phyloP scores from a whole-genome alignment of 495 filamentous ascomycete genomes.

The Xylaria acuta region DNA sequence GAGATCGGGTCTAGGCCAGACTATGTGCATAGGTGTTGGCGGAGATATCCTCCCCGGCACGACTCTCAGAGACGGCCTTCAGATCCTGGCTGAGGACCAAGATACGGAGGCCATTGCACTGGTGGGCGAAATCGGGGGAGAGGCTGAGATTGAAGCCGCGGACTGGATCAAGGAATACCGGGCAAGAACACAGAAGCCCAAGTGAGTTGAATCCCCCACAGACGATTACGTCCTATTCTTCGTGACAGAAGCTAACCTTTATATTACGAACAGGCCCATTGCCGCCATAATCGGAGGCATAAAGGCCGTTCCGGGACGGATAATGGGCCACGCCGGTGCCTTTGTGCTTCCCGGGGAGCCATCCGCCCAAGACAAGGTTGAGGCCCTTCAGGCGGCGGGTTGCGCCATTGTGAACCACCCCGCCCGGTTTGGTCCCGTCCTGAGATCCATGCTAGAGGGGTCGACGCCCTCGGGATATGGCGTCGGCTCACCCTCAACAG shows the following conservation, averaged over 20 bases:
- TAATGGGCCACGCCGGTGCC: slow-evolving; percentile 92
- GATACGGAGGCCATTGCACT: slow-evolving; percentile 83
- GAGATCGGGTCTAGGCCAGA: slow-evolving; percentile 82
- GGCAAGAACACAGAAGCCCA: slow-evolving; percentile 63
- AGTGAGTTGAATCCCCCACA: slow-evolving; percentile 56
- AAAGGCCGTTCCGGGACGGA: slow-evolving; percentile 66
- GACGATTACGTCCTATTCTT: too few relatives aligned
- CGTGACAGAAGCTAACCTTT: background rate
- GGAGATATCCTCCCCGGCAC: slow-evolving; percentile 87
- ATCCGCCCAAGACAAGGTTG: slow-evolving; percentile 68
- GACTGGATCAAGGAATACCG: slow-evolving; percentile 78
- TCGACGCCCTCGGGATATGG: slow-evolving; percentile 23
- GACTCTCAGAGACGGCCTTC: slow-evolving; percentile 77
- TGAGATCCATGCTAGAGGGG: slow-evolving; percentile 58
- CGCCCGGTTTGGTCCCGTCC: slow-evolving; percentile 75
- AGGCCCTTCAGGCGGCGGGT: slow-evolving; percentile 70
- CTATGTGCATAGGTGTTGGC: slow-evolving; percentile 85
- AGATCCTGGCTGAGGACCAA: slow-evolving; percentile 73
- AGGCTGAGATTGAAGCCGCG: slow-evolving; percentile 79
- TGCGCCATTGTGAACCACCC: slow-evolving; percentile 82
- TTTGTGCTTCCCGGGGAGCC: slow-evolving; percentile 73
- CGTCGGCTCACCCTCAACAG: slow-evolving; percentile 30
- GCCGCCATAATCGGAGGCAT: slow-evolving; percentile 78
- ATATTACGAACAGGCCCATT: slow-evolving; percentile 65
- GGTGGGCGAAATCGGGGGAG: slow-evolving; percentile 87